Base-by-base conservation (phyloP, 306 rosid species). In the Nissolia schottii region DNA sequence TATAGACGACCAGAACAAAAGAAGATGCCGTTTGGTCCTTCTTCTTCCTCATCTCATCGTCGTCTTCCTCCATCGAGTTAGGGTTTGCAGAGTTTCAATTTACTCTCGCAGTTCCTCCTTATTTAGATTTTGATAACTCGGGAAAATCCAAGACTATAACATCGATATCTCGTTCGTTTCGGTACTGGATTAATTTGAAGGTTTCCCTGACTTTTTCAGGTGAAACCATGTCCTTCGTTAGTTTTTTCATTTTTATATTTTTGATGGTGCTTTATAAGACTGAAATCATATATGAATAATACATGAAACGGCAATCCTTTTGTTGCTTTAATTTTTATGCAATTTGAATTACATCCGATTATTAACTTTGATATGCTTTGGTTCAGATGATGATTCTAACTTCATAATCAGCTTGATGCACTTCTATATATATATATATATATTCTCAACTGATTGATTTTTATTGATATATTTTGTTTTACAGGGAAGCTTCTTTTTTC, bases 41-140 rank as follows among this genome's bases (percentile, higher is more conserved):
- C 63, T 32, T 55, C 51, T 9, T 63, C 9, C 34, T 29, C 27
- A 14, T 60, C 43, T 54, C 0, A 49, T 70, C 13, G 13, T 55
- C 40, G 20, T 58, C 70, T 19, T 70, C 77, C 49, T 41, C 20
- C n/a, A 19, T 51, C n/a, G 27, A 4, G 6, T 64, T 78, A 78
- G 82, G 82, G 82, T 78, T 78, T 56, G 6, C 74, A 55, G 74
- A 64, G 46, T 54, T 63, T 25, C 78, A 71, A 63, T 63, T 78
- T 54, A 22, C 72, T 29, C 18, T 23, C 22, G 7, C 62, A 18
- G 16, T 77, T 70, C 49, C 58, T 63, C 45, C 61, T 0, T 28
- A 10, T 50, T 54, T 13, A 8, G n/a, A 2, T 41, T 53, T 31
- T 19, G 0, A 34, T 16, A 48, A 23, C 71, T 9, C 6, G 0